Conservation (phyloP, 192 early-diverging fungal species). For the Diversispora eburnea region DNA sequence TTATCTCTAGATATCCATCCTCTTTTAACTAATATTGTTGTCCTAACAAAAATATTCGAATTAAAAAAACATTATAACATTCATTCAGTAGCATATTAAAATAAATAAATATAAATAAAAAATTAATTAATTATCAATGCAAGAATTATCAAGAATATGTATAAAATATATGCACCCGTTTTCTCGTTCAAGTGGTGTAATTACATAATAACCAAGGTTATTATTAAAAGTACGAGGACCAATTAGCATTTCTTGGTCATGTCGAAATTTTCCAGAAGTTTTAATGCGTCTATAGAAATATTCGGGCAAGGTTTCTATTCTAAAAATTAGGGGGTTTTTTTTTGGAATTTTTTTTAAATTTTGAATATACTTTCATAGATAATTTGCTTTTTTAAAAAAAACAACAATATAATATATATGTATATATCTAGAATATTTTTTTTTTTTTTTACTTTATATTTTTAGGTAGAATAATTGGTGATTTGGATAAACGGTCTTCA, state of each 20-base stretch:
- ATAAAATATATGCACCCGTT: conserved; percentile 46
- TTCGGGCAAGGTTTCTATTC: conserved; percentile 44
- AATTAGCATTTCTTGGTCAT: conserved; percentile 77
- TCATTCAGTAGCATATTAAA: too few species aligned
- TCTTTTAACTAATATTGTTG: conserved; percentile 76
- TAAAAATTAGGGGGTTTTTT: conserved; percentile 26
- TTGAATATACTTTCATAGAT: conserved; percentile 7
- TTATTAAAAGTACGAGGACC: conserved; percentile 72
- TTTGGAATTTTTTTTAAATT: background rate
- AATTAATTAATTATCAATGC: background rate
- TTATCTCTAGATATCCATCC: conserved; percentile 84
- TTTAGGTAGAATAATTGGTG: conserved; percentile 65
- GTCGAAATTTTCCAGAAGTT: conserved; percentile 63
- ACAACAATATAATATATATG: background rate
- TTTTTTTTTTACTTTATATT: conserved; percentile 49
- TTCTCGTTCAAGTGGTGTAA: conserved; percentile 72
- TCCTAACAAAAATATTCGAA: conserved; percentile 37
- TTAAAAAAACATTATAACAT: too few species aligned
- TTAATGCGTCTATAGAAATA: conserved; percentile 77
- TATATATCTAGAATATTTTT: background rate
- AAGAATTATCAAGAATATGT: background rate
- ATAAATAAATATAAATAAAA: background rate
- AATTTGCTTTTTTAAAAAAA: conserved; percentile 22
- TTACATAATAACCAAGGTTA: conserved; percentile 66
- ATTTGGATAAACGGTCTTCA: conserved; percentile 55